These are phyloP conservation scores for Neopestalotiopsis clavispora DNA, from an alignment of 2,329 filamentous ascomycete species.

Conservation along the genomic window DNA sequence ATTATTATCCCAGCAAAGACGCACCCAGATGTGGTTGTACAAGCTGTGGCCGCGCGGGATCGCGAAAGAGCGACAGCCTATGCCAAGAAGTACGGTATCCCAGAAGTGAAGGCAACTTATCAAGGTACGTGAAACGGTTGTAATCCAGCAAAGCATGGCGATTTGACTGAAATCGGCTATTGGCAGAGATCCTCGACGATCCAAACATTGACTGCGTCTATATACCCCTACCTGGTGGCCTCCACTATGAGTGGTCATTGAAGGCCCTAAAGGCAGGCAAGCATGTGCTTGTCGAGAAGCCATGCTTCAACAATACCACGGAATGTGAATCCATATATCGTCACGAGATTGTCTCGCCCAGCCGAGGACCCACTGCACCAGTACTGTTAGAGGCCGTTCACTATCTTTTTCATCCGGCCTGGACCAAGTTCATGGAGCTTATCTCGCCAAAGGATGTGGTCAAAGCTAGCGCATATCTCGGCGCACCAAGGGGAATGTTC, in stretches of 20 bases:
- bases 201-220: constrained; percentile 53
- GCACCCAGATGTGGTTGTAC: constrained; percentile 58
- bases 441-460: constrained; percentile 44
- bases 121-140: constrained; percentile 42
- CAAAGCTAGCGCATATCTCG: constrained; percentile 36
- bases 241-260: constrained; percentile 52
- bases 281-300: constrained; percentile 53
- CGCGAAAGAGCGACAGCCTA: constrained; percentile 49
- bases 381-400: constrained; percentile 51
- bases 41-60: constrained; percentile 58
- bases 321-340: constrained; percentile 43
- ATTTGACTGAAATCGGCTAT: not conserved
- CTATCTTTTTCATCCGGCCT: constrained; percentile 44
- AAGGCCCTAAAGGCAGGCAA: constrained; percentile 52
- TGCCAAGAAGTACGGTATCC: constrained; percentile 57
- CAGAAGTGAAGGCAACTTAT: constrained; percentile 53
- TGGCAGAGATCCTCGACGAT: constrained; percentile 43
- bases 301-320: constrained; percentile 40
- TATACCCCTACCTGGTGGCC: constrained; percentile 50
- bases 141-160: not conserved
- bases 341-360: constrained; percentile 28
- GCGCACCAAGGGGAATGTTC: constrained; percentile 32
- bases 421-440: constrained; percentile 42
- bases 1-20: constrained; percentile 54
- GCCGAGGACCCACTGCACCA: constrained; percentile 31